Conservation (phyloP, 2,329 filamentous ascomycete genomes). For the Fusarium veterinarium region DNA sequence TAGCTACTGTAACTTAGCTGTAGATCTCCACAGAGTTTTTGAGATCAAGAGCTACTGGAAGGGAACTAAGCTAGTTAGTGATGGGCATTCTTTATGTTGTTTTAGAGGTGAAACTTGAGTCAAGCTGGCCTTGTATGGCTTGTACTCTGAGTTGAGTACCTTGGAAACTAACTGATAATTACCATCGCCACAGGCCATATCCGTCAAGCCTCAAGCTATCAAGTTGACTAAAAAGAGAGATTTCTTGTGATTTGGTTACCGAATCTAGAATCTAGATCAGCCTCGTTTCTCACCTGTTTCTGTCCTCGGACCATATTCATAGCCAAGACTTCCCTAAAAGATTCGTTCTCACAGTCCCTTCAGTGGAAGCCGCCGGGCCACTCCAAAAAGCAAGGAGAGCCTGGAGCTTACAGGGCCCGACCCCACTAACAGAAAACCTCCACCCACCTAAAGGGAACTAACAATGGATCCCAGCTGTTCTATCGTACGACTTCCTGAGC, state of each 20-base stretch:
- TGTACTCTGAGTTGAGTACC: neutral
- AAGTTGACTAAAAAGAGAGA: neutral
- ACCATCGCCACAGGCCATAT: neutral
- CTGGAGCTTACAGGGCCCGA: neutral
- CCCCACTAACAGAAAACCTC: constrained; percentile 2
- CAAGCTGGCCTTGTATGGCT: neutral
- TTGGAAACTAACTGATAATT: neutral
- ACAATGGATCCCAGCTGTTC: constrained; percentile 15
- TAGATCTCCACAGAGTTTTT: neutral
- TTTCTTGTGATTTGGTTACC: neutral
- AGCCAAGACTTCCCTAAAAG: constrained; percentile 12
- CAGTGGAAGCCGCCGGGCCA: constrained; percentile 11
- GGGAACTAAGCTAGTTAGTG: constrained; percentile 5
- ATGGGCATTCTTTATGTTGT: neutral
- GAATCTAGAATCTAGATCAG: constrained; percentile 2
- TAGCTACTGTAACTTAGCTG: neutral
- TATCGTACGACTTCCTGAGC: constrained; percentile 44
- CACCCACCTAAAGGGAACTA: constrained; percentile 1
- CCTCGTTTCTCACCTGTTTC: constrained; percentile 3
- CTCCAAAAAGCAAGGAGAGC: constrained; percentile 18
- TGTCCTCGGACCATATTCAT: constrained; percentile 1
- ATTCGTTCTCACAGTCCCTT: neutral
- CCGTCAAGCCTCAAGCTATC: neutral
- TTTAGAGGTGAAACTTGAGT: neutral
- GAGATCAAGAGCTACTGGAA: neutral